phyloP scores from a whole-genome alignment of 805 yeast species.

The Candida succiphila region DNA sequence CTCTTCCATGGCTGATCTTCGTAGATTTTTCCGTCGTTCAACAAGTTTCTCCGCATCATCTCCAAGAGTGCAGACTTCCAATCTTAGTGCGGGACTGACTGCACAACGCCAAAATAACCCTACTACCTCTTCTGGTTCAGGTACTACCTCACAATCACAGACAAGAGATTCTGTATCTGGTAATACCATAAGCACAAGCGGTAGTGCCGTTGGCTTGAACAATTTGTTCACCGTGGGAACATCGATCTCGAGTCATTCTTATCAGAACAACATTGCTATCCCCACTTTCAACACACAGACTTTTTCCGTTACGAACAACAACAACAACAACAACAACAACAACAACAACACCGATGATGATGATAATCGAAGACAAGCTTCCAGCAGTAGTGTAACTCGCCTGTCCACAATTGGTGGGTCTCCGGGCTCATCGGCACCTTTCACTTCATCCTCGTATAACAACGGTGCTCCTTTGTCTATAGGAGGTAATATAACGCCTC shows the following conservation, averaged over 20 bases:
- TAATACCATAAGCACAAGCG: slow-evolving; percentile 5
- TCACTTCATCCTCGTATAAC: slow-evolving; percentile 5
- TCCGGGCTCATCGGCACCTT: slow-evolving; percentile 1
- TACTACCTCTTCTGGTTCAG: not conserved
- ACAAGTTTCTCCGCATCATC: slow-evolving; percentile 11
- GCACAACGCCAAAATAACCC: slow-evolving; percentile 17
- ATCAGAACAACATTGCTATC: slow-evolving; percentile 3
- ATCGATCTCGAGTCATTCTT: not conserved
- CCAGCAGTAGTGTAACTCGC: not conserved
- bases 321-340: not conserved
- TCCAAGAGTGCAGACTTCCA: slow-evolving; percentile 9
- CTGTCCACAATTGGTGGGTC: not conserved
- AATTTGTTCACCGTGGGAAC: slow-evolving; percentile 1
- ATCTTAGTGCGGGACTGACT: slow-evolving; percentile 24
- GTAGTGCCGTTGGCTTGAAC: slow-evolving; percentile 4
- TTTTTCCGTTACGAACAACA: not conserved
- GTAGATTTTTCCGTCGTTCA: slow-evolving; percentile 56
- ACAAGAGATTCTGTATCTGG: not conserved
- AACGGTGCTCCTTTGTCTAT: slow-evolving; percentile 16
- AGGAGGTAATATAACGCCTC: slow-evolving; percentile 30
- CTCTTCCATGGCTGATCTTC: slow-evolving; percentile 71
- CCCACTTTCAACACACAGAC: not conserved
- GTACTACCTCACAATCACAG: too few relatives aligned
- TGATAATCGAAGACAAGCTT: not conserved
- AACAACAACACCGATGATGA: not conserved